Conservation (phyloP, 139 green algal genomes). For the Zygnema circumcarinatum region DNA sequence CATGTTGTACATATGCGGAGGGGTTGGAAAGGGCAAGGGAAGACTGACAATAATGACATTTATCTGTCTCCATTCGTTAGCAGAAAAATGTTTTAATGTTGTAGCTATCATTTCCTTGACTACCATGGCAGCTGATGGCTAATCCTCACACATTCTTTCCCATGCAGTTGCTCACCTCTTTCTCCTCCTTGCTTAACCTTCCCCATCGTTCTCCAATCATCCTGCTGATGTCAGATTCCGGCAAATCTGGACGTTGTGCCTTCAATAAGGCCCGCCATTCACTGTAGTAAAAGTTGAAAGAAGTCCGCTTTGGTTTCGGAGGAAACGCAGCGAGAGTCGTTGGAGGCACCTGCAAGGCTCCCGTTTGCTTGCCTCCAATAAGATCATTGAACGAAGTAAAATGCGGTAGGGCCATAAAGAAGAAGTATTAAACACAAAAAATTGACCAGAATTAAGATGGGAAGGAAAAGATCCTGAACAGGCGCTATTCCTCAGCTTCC, state of each 20-base stretch:
- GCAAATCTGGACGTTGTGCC: not conserved
- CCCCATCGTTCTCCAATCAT: not conserved
- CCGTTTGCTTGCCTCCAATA: no score
- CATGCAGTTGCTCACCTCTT: not conserved
- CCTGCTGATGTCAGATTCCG: not conserved
- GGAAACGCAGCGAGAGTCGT: not conserved
- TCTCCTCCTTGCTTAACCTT: not conserved
- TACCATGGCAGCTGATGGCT: no score
- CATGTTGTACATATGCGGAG: no score
- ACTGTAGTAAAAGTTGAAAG: not conserved
- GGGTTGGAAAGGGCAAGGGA: no score
- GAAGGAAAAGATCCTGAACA: not conserved
- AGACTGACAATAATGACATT: no score
- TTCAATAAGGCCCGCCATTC: not conserved
- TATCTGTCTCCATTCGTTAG: no score
- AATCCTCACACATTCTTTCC: no score
- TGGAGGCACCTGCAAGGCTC: not conserved
- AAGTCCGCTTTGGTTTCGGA: not conserved
- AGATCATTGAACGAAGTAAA: not conserved
- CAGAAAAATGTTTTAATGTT: no score
- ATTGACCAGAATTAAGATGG: not conserved
- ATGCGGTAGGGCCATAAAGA: not conserved
- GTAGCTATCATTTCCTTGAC: no score
- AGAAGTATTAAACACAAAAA: not conserved
- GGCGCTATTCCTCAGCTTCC: no score